phyloP scores from a whole-genome alignment of 495 filamentous ascomycete genomes.

The Penicillium arizonense region DNA sequence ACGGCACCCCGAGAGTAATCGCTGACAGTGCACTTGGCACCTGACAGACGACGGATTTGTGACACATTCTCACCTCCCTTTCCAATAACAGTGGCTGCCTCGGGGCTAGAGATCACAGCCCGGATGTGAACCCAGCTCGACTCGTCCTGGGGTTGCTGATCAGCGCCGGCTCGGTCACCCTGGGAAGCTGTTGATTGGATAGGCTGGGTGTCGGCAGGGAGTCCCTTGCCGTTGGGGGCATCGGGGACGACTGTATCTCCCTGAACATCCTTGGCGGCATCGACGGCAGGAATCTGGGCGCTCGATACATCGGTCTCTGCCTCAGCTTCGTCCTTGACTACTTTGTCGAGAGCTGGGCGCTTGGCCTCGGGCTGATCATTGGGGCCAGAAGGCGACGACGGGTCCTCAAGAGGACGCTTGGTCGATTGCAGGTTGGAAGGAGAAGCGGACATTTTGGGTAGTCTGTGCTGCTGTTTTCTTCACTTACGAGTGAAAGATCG shows the following conservation, averaged over 20 bases:
- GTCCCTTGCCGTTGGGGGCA: constrained; percentile 56
- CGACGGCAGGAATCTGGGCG: constrained; percentile 28
- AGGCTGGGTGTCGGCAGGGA: constrained; percentile 52
- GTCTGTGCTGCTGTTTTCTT: constrained; percentile 32
- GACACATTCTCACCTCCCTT: constrained; percentile 99
- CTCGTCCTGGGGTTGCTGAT: constrained; percentile 71
- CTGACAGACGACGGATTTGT: constrained; percentile 84
- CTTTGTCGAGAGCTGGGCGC: constrained; percentile 92
- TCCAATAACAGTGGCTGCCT: constrained; percentile 96
- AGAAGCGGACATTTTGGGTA: constrained; percentile 58
- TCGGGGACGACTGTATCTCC: constrained; percentile 74
- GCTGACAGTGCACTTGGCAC: constrained; percentile 96
- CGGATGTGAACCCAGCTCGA: constrained; percentile 95
- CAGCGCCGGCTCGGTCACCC: constrained; percentile 50
- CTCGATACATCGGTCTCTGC: constrained; percentile 55
- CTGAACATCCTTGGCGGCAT: constrained; percentile 49
- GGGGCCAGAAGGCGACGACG: constrained; percentile 87
- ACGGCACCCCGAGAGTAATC: constrained; percentile 96
- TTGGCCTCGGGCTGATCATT: constrained; percentile 96
- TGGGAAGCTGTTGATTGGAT: constrained; percentile 64
- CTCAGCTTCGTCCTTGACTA: constrained; percentile 59
- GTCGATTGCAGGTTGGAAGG: constrained; percentile 63
- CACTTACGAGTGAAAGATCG: constrained; percentile 44
- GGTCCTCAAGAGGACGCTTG: constrained; percentile 95
- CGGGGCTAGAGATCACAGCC: constrained; percentile 91